A percentile compares a stretch with the other conserved stretches of the same genome.
These are phyloP conservation scores for Brassica incana DNA, from an alignment of 345 rosid genomes.

Conservation along the genomic window DNA sequence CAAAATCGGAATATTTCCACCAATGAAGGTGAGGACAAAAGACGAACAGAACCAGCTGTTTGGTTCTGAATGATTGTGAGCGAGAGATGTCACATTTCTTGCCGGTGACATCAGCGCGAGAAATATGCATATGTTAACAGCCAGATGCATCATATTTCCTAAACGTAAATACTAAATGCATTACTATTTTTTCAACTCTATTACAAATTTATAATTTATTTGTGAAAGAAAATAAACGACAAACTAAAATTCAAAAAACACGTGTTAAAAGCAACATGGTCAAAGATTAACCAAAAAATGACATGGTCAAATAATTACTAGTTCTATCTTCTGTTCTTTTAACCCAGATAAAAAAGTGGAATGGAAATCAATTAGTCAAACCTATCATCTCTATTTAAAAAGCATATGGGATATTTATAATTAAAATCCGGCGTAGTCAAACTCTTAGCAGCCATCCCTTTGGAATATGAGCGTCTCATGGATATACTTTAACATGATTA, in stretches of 20 bases:
- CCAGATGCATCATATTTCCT: background rate
- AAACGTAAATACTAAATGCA: background rate
- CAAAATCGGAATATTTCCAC: background rate
- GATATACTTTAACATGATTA: conserved; percentile 18
- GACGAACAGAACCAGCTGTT: conserved; percentile 33
- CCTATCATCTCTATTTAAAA: background rate
- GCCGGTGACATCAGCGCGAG: conserved; percentile 23
- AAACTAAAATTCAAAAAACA: background rate
- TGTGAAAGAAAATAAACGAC: background rate
- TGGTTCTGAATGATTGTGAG: conserved; percentile 28
- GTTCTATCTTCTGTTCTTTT: background rate
- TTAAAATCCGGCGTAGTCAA: background rate
- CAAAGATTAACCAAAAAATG: background rate
- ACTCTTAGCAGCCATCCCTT: conserved; percentile 11
- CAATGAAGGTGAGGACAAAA: conserved; percentile 22
- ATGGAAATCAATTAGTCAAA: conserved; percentile 6
- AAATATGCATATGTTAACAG: background rate
- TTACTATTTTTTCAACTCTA: background rate
- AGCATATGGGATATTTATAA: background rate
- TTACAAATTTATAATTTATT: background rate
- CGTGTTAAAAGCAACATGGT: conserved; percentile 2
- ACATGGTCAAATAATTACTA: background rate
- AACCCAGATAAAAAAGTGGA: background rate
- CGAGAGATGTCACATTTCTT: conserved; percentile 8
- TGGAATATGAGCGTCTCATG: background rate